A percentile compares a stretch with the other conserved stretches of the same genome.
These are phyloP conservation scores for Aspergillus eucalypticola DNA, from an alignment of 2,329 filamentous ascomycete genomes.

Conservation along the genomic window DNA sequence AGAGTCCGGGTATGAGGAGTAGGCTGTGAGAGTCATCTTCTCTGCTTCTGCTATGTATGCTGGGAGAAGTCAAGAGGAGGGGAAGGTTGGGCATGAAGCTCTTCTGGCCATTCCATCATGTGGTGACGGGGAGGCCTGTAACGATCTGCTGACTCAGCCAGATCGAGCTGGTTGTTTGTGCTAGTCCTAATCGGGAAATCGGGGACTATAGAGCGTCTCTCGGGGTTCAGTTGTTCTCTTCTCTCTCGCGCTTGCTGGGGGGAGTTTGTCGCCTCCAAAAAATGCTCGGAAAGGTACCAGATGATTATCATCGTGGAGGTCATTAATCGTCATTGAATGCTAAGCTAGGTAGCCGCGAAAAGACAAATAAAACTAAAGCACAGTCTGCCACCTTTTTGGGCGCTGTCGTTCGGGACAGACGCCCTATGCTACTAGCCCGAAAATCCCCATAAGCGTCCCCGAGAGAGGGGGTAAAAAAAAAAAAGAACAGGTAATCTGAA, in stretches of 20 bases:
- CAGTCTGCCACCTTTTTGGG: constrained; percentile 13
- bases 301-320: background rate
- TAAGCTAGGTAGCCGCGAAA: background rate
- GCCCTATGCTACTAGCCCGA: constrained; percentile 12
- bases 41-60: background rate
- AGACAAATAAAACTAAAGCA: background rate
- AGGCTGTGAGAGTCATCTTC: constrained; percentile 26
- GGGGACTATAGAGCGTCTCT: background rate
- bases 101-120: background rate
- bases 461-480: too few relatives aligned
- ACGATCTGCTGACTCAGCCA: constrained; percentile 5
- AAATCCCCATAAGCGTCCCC: background rate
- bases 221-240: background rate
- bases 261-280: too few relatives aligned
- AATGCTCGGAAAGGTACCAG: background rate
- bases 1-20: constrained; percentile 17
- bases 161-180: background rate
- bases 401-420: constrained; percentile 4
- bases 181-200: background rate
- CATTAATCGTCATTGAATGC: constrained; percentile 2
- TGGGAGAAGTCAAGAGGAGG: background rate
- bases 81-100: background rate
- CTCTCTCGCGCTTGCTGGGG: background rate
- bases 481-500: background rate
- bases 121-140: background rate